Evolutionary conservation across 345 rosid genomes (phyloP).

Genomic region (Citrus maxima): DNA sequence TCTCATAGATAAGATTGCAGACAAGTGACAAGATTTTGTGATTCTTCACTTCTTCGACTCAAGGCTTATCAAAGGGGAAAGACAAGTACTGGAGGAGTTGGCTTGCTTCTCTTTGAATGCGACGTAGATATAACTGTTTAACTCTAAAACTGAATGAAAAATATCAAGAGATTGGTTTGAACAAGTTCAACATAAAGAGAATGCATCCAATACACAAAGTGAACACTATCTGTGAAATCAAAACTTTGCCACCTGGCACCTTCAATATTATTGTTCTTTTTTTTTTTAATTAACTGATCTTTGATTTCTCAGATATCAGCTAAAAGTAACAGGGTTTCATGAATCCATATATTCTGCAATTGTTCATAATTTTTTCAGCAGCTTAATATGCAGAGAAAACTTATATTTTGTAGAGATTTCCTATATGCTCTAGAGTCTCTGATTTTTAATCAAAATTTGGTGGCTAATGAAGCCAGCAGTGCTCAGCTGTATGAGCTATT

Average conservation of each 20-base stretch:
- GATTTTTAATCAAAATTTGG: slow-evolving; percentile 15
- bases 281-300: neutral
- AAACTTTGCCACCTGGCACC: neutral
- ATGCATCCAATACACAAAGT: neutral
- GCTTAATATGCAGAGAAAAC: neutral
- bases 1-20: neutral
- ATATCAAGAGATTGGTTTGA: neutral
- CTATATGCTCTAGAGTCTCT: neutral
- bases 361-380: neutral
- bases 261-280: neutral
- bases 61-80: neutral
- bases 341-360: neutral
- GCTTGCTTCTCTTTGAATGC: neutral
- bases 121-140: neutral
- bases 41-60: neutral
- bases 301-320: neutral
- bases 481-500: slow-evolving; percentile 1
- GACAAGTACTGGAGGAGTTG: neutral
- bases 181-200: neutral
- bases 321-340: neutral
- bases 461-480: neutral
- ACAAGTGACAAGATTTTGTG: neutral
- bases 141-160: neutral
- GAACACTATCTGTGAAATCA: neutral
- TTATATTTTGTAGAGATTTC: neutral